Base-by-base conservation (phyloP, 345 rosid species). In the Hypericum androsaemum region DNA sequence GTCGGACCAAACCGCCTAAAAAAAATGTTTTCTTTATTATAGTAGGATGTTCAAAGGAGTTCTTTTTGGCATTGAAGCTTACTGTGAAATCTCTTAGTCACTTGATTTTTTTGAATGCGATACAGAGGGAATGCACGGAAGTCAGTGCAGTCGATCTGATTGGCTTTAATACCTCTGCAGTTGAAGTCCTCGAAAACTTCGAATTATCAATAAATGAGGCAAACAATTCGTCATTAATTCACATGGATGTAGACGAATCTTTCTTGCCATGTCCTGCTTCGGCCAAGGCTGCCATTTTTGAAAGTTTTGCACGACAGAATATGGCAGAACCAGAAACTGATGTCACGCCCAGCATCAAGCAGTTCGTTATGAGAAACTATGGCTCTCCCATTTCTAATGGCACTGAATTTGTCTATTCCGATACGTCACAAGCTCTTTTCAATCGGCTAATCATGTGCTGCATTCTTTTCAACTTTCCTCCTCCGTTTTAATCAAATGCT, bases 281-380 rank as follows among this genome's bases (percentile, higher is more conserved):
- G 12, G 94, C 84, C 15, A 89, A 86, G 71, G 95, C 90, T 41
- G 95, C 95, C 50, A 77, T 89, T 56, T 89, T 81, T 58, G 97
- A 89, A 80, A 82, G 94, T 64, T 89, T 84, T 66, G 86, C 89
- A 45, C 76, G 98, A 64, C 98, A 90, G 77, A 90, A 90, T 70
- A 61, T 90, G 73, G 54, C 82, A 9, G 98, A 90, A 61, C 72
- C 80, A 7, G 98, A 90, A 78, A 70, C 77, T 41, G 96, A 90
- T 66, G 83, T 86, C 46, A 79, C 75, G 66, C 77, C 78, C 35
- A 76, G 79, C 64, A 86, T 90, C 65, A 77, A 67, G 60, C 81
- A 74, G 50, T 80, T 75, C 49, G 73, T 82, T 39, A 65, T 65
- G 67, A 84, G 66, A 57, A 77, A 57, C 50, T 90, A 82, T 56